Conservation (phyloP, 305 asterid species). For the Solanum hybrid region DNA sequence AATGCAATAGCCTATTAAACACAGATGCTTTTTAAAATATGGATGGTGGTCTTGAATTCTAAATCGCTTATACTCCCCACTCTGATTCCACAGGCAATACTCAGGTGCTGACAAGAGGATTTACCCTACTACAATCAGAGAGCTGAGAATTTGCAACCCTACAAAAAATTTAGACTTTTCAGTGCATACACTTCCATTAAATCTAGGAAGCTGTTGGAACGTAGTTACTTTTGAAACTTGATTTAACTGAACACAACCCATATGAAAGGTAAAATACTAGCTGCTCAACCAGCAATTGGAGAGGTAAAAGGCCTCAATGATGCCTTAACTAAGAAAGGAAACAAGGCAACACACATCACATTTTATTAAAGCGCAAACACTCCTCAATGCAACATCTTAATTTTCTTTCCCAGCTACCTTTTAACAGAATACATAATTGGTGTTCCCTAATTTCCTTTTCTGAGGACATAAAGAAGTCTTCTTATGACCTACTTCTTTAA, state of each 20-base stretch:
- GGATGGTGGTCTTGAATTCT: not conserved
- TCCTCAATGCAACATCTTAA: not conserved
- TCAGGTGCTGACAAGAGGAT: not conserved
- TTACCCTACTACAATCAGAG: not conserved
- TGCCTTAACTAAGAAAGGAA: not conserved
- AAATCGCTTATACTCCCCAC: not conserved
- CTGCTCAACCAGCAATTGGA: not conserved
- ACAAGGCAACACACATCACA: not conserved
- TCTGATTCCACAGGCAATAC: not conserved
- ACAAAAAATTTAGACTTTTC: not conserved
- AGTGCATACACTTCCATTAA: not conserved
- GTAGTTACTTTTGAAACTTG: not conserved
- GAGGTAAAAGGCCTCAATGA: not conserved
- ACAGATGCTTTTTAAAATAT: not conserved
- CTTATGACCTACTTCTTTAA: not conserved
- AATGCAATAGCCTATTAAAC: not conserved
- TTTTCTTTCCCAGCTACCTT: not conserved
- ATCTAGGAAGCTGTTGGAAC: not conserved
- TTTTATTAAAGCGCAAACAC: not conserved
- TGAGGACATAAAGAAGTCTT: not conserved
- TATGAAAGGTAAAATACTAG: not conserved
- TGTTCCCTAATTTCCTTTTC: not conserved
- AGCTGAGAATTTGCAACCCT: not conserved
- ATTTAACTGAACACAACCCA: not conserved
- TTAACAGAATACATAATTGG: not conserved